Evolutionary conservation across 345 rosid species (phyloP), one percentile per base, ranked within the genome.

Genomic region (Populus davidiana): DNA sequence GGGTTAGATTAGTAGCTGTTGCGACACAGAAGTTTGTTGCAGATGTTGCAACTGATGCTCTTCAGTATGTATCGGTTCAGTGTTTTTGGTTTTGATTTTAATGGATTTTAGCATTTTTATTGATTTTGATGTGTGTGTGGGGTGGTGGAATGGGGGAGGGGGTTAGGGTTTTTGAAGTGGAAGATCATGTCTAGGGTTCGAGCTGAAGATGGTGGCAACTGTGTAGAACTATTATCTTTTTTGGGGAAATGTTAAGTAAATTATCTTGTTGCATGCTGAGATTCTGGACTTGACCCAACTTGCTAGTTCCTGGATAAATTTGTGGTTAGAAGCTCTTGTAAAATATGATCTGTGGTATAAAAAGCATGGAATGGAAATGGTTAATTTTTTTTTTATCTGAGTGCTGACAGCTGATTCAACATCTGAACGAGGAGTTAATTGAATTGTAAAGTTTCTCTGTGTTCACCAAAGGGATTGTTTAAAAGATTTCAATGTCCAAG

Each of bases 11-110:
- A 78, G 94, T 93, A 38, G 96, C 99, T 76, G 93, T 96, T 81
- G 99, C 98, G 49, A 96, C 99, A 14, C 99, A 93, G 80, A 96
- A 96, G 86, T 96, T 93, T 29, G 94, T 96, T 75, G 82, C 98
- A 12, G 99, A 96, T 83, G 96, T 96, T 80, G 99, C 98, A 64
- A 86, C 83, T 11, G 96, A 96, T 65, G 94, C 99, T 38, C 96
- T 96, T 75, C 92, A 86, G 96, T 94, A 90, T 72, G 92, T 78
- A 54, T 39, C 17, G 21, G 29, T 25, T 23, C 47, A 71, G 20
- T 16, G 43, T 9, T 27, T 71, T 50, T 27, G 4, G 49, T 71
- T 31, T 71, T 3, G 16, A 38, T 4, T n/a, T 69, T 8, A 39
- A 12, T 69, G 25, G 6, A 39, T 10, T 35, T 65, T 3, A 17